These are phyloP conservation scores for Podospora conica DNA, from an alignment of 495 filamentous ascomycete genomes.

Conservation along the genomic window DNA sequence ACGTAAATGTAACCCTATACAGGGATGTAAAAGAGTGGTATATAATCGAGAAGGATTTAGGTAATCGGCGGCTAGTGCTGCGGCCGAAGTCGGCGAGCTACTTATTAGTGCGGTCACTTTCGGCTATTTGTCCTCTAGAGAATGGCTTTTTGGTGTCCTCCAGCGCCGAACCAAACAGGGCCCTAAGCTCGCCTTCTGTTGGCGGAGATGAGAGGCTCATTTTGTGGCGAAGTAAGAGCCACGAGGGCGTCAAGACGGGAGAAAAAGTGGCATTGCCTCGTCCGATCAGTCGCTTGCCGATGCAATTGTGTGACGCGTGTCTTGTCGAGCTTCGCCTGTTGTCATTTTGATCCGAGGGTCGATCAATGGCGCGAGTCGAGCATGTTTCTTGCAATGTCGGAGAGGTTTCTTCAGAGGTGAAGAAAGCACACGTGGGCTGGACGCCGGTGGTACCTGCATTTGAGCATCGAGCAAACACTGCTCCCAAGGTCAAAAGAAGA, in stretches of 20 bases:
- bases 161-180: too few relatives aligned
- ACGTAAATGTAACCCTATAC: too few relatives aligned
- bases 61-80: too few relatives aligned
- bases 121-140: too few relatives aligned
- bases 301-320: neutral
- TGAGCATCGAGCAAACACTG: neutral
- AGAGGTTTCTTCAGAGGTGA: neutral
- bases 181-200: neutral
- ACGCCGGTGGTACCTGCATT: neutral
- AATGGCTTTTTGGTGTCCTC: too few relatives aligned
- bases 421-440: neutral
- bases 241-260: neutral
- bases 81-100: too few relatives aligned
- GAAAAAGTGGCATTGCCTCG: neutral
- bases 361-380: too few relatives aligned
- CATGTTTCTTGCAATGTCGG: neutral
- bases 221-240: neutral
- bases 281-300: neutral
- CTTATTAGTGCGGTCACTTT: too few relatives aligned
- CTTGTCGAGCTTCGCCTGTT: neutral
- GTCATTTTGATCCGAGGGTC: too few relatives aligned
- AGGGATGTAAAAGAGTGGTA: too few relatives aligned
- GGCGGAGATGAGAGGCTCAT: neutral
- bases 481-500: neutral
- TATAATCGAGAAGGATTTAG: too few relatives aligned